Percentiles rank a stretch among this genome's conserved stretches.
Conservation (phyloP, 345 rosid genomes). For the Ceriops tagal region DNA sequence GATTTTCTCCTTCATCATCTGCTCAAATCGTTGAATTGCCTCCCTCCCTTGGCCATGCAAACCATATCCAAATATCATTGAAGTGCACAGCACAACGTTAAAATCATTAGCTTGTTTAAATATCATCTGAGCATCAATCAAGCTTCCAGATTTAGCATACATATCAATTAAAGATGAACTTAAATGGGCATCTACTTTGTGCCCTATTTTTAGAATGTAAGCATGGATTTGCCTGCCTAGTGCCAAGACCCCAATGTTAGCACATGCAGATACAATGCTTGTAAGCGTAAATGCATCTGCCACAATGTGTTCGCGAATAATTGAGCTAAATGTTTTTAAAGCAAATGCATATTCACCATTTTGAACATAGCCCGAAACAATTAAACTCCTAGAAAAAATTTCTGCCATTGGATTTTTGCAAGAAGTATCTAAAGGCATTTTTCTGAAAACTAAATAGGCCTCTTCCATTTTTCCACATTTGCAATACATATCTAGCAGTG, state of each 20-base stretch:
- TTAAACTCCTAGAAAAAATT: slow-evolving; percentile 38
- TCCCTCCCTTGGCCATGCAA: slow-evolving; percentile 45
- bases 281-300: slow-evolving; percentile 44
- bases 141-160: slow-evolving; percentile 52
- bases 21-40: slow-evolving; percentile 33
- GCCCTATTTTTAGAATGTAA: slow-evolving; percentile 41
- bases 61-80: slow-evolving; percentile 49
- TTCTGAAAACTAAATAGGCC: slow-evolving; percentile 25
- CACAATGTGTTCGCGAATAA: slow-evolving; percentile 28
- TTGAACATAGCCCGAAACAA: slow-evolving; percentile 52
- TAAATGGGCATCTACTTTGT: slow-evolving; percentile 39
- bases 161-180: slow-evolving; percentile 46
- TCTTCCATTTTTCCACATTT: slow-evolving; percentile 42
- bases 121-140: slow-evolving; percentile 35
- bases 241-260: slow-evolving; percentile 31
- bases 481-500: slow-evolving; percentile 48
- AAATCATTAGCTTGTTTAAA: slow-evolving; percentile 28
- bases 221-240: slow-evolving; percentile 49
- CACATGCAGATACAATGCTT: slow-evolving; percentile 49
- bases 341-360: slow-evolving; percentile 37
- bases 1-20: slow-evolving; percentile 32
- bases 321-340: slow-evolving; percentile 32
- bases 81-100: slow-evolving; percentile 45
- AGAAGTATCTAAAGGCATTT: slow-evolving; percentile 10
- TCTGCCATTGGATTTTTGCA: slow-evolving; percentile 22